These are phyloP conservation scores for Fraxinus sp. DNA, from an alignment of 305 asterid genomes.

Conservation along the genomic window DNA sequence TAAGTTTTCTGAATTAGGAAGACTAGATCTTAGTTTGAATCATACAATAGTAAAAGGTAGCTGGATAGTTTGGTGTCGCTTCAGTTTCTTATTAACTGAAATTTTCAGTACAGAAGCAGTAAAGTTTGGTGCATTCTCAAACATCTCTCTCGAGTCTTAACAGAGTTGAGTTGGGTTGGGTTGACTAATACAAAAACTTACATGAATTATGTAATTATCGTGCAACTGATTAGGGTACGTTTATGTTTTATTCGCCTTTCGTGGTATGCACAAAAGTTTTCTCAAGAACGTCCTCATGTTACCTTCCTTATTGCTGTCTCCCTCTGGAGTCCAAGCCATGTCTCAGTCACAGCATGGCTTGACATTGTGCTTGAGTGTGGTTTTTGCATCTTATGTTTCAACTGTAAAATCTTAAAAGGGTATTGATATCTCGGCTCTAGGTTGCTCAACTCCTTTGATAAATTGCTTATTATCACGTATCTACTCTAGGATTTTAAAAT, in stretches of 20 bases:
- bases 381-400: background rate
- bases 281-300: background rate
- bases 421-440: background rate
- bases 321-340: background rate
- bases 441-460: background rate
- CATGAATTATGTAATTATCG: background rate
- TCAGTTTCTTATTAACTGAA: background rate
- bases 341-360: background rate
- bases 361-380: background rate
- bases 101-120: background rate
- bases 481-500: background rate
- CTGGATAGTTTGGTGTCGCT: background rate
- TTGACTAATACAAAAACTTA: background rate
- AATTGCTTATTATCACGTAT: background rate
- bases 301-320: background rate
- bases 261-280: background rate
- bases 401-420: background rate
- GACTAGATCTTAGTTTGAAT: background rate
- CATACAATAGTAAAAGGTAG: background rate
- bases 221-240: background rate
- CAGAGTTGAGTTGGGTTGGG: background rate
- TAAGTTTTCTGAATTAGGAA: conserved; percentile 8
- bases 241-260: background rate
- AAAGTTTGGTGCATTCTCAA: background rate
- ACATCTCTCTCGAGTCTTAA: background rate